These are phyloP conservation scores for Sporopachydermia cereana DNA, from an alignment of 1,139 yeast species.

Conservation along the genomic window DNA sequence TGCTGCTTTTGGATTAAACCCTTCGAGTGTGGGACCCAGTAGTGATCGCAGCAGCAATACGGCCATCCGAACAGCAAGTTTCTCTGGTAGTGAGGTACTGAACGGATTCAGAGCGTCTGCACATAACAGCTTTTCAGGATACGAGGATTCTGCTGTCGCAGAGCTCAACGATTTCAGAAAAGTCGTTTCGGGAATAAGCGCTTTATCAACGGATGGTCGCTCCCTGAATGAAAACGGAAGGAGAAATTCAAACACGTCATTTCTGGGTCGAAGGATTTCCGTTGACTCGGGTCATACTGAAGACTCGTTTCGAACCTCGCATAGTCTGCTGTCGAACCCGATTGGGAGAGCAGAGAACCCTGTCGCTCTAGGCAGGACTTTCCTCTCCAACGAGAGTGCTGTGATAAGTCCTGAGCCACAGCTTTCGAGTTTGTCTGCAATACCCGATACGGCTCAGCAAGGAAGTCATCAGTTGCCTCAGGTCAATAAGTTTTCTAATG, in stretches of 20 bases:
- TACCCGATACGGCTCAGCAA: background rate
- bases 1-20: no score
- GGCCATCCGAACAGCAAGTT: background rate
- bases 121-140: constrained; percentile 4
- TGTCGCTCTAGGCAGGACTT: background rate
- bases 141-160: background rate
- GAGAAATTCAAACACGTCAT: constrained; percentile 1
- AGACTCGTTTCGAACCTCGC: background rate
- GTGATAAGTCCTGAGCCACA: background rate
- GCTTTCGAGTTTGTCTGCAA: background rate
- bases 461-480: no score
- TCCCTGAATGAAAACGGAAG: no score
- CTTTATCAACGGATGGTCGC: background rate
- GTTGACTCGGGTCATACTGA: constrained; percentile 1
- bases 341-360: background rate
- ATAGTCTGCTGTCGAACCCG: background rate
- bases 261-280: background rate
- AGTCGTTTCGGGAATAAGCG: background rate
- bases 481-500: background rate
- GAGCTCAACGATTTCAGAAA: background rate
- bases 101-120: background rate
- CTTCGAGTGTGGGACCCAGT: background rate
- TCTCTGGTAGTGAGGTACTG: background rate
- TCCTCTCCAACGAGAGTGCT: background rate
- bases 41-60: background rate